Percentiles rank a stretch among this genome's conserved stretches.
These are phyloP conservation scores for Phytophthora palmivora DNA, from an alignment of 352 stramenopile species.

Conservation along the genomic window DNA sequence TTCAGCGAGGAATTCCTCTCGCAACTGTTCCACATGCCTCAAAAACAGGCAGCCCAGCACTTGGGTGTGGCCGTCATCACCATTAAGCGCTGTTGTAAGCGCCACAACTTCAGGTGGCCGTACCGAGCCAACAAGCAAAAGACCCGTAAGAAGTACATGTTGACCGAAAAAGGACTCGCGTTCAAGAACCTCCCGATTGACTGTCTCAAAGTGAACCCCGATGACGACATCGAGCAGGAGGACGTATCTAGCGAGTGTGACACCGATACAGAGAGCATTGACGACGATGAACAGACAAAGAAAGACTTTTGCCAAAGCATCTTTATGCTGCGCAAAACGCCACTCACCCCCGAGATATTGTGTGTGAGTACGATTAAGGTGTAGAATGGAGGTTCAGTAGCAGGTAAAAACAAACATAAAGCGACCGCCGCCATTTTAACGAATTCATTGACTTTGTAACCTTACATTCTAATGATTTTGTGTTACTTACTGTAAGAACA, in stretches of 20 bases:
- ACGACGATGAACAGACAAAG: slow-evolving; percentile 12
- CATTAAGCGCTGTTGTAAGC: slow-evolving; percentile 33
- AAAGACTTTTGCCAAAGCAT: slow-evolving; percentile 7
- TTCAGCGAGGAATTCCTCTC: slow-evolving; percentile 15
- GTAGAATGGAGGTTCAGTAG: too few relatives aligned
- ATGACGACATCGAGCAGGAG: background rate
- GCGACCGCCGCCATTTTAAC: too few relatives aligned
- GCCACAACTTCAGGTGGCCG: slow-evolving; percentile 25
- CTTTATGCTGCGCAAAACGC: background rate
- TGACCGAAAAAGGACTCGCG: slow-evolving; percentile 10
- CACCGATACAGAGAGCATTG: slow-evolving; percentile 20
- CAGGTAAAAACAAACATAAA: too few relatives aligned
- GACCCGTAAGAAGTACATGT: slow-evolving; percentile 1
- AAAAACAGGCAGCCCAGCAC: slow-evolving; percentile 6
- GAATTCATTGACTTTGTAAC: too few relatives aligned
- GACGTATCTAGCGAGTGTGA: background rate
- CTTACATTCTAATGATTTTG: too few relatives aligned
- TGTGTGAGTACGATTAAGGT: too few relatives aligned
- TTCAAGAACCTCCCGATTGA: slow-evolving; percentile 18
- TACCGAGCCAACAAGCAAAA: slow-evolving; percentile 32
- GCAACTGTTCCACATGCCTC: slow-evolving; percentile 27
- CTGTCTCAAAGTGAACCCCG: slow-evolving; percentile 6
- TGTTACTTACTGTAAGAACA: too few relatives aligned
- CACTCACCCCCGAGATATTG: too few relatives aligned
- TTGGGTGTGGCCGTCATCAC: slow-evolving; percentile 20